phyloP scores from a whole-genome alignment of 2,329 filamentous ascomycete species.

The Coniella lustricola region DNA sequence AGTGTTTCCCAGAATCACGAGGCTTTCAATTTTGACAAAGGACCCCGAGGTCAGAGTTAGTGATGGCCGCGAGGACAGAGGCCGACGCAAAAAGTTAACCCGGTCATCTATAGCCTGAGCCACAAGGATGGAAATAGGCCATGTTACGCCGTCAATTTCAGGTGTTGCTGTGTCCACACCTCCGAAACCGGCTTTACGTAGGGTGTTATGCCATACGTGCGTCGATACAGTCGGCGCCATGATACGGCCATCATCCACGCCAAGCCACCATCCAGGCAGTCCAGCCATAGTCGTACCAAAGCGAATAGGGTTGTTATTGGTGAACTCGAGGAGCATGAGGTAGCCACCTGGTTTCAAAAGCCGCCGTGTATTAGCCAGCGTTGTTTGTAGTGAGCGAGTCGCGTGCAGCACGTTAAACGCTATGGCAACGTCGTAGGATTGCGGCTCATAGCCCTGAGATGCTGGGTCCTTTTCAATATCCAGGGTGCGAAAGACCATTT shows the following conservation, averaged over 20 bases:
- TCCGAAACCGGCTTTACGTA: conserved; percentile 1
- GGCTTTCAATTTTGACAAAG: not conserved
- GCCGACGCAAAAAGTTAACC: conserved; percentile 1
- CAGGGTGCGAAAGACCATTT: conserved; percentile 9
- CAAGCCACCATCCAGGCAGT: conserved; percentile 13
- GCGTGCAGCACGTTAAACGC: conserved; percentile 26
- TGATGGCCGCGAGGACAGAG: not conserved
- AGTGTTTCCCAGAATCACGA: not conserved
- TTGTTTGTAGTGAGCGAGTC: conserved; percentile 18
- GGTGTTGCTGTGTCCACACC: not conserved
- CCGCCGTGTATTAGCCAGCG: conserved; percentile 21
- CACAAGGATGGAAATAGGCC: not conserved
- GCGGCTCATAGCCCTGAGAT: conserved; percentile 25
- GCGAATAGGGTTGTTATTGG: not conserved
- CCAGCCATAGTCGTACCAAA: too few species aligned
- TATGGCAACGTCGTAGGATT: conserved; percentile 26
- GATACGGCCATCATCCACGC: not conserved
- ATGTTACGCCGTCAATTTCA: not conserved
- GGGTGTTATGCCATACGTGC: not conserved
- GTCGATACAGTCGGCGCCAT: conserved; percentile 1
- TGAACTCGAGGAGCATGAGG: conserved; percentile 20
- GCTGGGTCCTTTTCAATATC: conserved; percentile 23
- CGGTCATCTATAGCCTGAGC: conserved; percentile 5
- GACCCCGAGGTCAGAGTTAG: too few species aligned
- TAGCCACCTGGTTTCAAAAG: conserved; percentile 31